Evolutionary conservation across 208 protist genomes (phyloP), one percentile per base, ranked within the genome.

Genomic region (Trypanosoma rangeli): DNA sequence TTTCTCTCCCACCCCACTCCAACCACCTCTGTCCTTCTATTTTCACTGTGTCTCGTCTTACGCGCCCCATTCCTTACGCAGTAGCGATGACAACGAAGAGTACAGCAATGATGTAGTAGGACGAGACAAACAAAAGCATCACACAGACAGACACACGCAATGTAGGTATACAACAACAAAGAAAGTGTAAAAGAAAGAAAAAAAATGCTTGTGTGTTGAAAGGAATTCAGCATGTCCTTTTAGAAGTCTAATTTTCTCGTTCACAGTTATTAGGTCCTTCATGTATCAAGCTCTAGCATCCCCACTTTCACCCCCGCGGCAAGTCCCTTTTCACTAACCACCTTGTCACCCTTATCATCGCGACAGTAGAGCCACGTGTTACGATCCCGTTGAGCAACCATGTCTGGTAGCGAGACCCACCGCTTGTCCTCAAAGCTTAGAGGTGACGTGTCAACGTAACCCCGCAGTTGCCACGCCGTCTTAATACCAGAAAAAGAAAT

Each of bases 391-490:
- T 84, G 81, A 12, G 84, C 72, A 18, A 77, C 68, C 3, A 71
- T 65, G 39, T 91, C 85, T 22, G 77, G 79, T 61, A 92, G 65
- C 22, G 59, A 7, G 3, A 90, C 69, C 87, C 82, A 95, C 28
- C 84, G 85, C 10, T 55, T 75, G 61, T 90, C 85, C 1, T 74
- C 53, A 24, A 86, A 80, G 28, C 54, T 70, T 31, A 57, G 26
- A 39, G 35, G 68, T 7, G 53, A 65, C 35, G 28, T 66, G 10
- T 77, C 72, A 9, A n/a, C 42, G 42, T 55, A 66, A 1, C 64
- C 64, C 37, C 50, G 54, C 26, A 52, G 18, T 18, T 55, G 12
- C 72, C 72, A 77, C 13, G 64, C 72, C 12, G 18, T 9, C 50
- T n/a, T 66, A 44, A 70, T 56, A 37, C 39, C 59, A 49, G 3